Evolutionary conservation across 768 basidiomycete genomes (phyloP), one percentile per base, ranked within the genome.

Genomic region (Saitozyma sp.): DNA sequence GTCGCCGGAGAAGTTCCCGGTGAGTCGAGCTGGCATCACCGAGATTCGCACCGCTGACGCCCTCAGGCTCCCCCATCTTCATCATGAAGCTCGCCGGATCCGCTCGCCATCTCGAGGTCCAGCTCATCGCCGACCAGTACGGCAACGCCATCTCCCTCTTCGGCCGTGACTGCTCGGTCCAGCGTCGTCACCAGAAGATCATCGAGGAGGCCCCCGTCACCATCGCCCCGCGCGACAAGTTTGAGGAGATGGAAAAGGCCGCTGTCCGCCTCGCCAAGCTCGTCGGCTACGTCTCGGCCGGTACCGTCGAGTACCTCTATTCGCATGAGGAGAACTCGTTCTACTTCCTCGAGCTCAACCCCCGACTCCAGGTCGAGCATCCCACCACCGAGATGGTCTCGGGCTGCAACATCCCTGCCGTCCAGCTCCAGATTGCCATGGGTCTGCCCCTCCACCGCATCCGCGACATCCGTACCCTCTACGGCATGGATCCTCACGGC

Each of bases 311-410:
- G 86, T 97, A 98, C 81, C 87, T 99, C 45, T 99, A 98, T 81
- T 94, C 89, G 68, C 92, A 91, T 65, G 84, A 87, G 0, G 95
- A 97, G 64, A 92, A 98, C 75, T 85, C 87, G 38, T 99, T 98
- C 82, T 92, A 89, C 83, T 99, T 99, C 85, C 85, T 99, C 66
- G 96, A 99, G 80, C 86, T 99, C 63, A 99, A 99, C 80, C 96
- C 96, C 51, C 94, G 96, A 85, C 88, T 99, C 19, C 96, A 99
- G 82, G 96, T 99, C 74, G 96, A 99, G 82, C 96, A 99, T 80
- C 96, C 96, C 9, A 99, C 96, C 10, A 99, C 96, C 19, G 96
- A 99, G 81, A 99, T 98, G 92, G 96, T 98, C n/a, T 88, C 90
- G 5, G 96, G 96, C 9, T 95, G 97, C 82, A 96, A 97, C 80